Evolutionary conservation across 179 eudicot species (phyloP).

Genomic region (Vitellaria paradoxa): DNA sequence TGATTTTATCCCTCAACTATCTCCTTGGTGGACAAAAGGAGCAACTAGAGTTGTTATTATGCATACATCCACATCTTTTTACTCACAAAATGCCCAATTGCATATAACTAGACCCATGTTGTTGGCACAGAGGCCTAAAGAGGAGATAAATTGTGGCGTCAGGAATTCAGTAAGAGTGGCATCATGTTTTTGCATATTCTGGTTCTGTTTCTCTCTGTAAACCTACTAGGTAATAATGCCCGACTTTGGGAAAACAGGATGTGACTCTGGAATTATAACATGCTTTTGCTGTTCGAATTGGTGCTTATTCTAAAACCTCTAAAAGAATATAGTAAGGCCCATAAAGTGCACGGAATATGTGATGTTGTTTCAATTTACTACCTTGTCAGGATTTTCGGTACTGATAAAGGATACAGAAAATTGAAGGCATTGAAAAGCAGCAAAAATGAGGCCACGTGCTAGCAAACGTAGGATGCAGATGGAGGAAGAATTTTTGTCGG

Average conservation of each 20-base stretch:
- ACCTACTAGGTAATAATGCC: background rate
- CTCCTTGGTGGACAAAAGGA: no score
- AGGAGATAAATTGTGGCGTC: no score
- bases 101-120: no score
- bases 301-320: background rate
- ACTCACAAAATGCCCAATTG: no score
- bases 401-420: slow-evolving; percentile 84
- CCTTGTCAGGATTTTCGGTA: slow-evolving; percentile 51
- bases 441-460: slow-evolving; percentile 36
- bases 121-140: no score
- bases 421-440: slow-evolving; percentile 60
- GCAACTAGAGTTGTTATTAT: no score
- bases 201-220: background rate
- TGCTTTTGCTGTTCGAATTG: slow-evolving; percentile 1
- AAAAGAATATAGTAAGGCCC: background rate
- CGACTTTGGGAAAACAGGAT: background rate
- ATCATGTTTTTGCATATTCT: slow-evolving; percentile 6
- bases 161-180: background rate
- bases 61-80: no score
- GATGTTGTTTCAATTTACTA: background rate
- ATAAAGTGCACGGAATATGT: background rate
- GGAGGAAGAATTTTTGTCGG: background rate
- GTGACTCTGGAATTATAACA: background rate
- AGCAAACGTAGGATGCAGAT: slow-evolving; percentile 28
- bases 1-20: no score